Percentiles rank a stretch among this genome's conserved stretches.
These are phyloP conservation scores for Aspergillus novofumigatus DNA, from an alignment of 2,329 filamentous ascomycete genomes.

Conservation along the genomic window DNA sequence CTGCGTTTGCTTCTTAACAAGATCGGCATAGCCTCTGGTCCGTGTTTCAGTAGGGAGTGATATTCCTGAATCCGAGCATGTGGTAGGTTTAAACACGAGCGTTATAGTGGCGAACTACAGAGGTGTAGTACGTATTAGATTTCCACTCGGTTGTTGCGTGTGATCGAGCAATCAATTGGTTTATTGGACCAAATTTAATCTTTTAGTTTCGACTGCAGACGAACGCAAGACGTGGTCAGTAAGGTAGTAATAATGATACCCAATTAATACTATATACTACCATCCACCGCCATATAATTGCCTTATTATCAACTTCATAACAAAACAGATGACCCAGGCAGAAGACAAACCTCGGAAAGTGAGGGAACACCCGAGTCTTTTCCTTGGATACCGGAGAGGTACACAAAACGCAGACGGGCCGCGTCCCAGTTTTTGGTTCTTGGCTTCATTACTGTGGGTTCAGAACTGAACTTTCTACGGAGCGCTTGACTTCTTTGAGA, in stretches of 20 bases:
- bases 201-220: neutral
- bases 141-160: neutral
- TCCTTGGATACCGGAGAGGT: neutral
- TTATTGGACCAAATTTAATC: neutral
- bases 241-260: neutral
- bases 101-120: neutral
- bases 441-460: neutral
- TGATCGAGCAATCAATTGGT: neutral
- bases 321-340: neutral
- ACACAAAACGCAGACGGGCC: neutral
- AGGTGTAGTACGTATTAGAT: neutral
- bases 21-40: conserved; percentile 16
- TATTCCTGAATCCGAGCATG: neutral
- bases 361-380: neutral
- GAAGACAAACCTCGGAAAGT: neutral
- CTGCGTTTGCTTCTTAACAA: neutral
- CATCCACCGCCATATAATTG: too few species aligned
- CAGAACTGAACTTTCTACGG: neutral
- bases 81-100: neutral
- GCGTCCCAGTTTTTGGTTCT: neutral
- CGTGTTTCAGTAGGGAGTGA: conserved; percentile 12
- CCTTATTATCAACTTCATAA: neutral
- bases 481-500: neutral
- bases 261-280: neutral
- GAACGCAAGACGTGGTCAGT: too few species aligned